Evolutionary conservation across 169 alveolate species (phyloP), one percentile per base, ranked within the genome.

Genomic region (Eimeria sp.): DNA sequence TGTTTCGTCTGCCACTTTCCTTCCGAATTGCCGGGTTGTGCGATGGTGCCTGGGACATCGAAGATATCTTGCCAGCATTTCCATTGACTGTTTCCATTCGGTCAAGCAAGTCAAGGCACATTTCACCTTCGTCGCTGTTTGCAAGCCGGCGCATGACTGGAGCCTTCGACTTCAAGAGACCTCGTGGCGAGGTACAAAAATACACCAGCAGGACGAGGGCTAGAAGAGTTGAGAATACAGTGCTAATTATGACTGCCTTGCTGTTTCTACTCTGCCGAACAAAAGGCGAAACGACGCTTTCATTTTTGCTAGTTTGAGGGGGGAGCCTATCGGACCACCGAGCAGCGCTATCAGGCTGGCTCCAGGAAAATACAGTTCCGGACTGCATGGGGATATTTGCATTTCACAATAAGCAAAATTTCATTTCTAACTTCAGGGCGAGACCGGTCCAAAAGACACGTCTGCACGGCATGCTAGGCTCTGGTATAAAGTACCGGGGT

Each of bases 251-350:
- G 34, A 16, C n/a, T 13, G 51, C 22, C 51, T 11, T 70, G 47
- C 47, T 11, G 6, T 70, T 70, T 9, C 51, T 10, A 70, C 6
- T 27, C 51, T 34, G 18, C 9, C 47, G 25, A 5, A n/a, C 4
- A 25, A 27, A 0, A 14, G 51, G 51, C 27, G 34, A 34, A 30
- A n/a, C 5, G 22, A 14, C 47, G 51, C 22, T 5, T 70, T 27
- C n/a, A 13, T 34, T 34, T 34, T 0, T 70, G 51, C 51, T 49
- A 70, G 80, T 70, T 47, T 34, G 27, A 6, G 80, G n/a, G n/a
- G 80, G 80, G 80, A 34, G n/a, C n/a, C n/a, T 14, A 70, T 70
- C 80, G 80, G n/a, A 70, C 80, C 40, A 34, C 40, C 40, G 40
- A 34, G 40, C 40, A 34, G 40, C 40, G 40, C 40, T 34, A 34